phyloP scores from a whole-genome alignment of 108 stramenopile genomes.

The Pseudonitzschia delicatissima region DNA sequence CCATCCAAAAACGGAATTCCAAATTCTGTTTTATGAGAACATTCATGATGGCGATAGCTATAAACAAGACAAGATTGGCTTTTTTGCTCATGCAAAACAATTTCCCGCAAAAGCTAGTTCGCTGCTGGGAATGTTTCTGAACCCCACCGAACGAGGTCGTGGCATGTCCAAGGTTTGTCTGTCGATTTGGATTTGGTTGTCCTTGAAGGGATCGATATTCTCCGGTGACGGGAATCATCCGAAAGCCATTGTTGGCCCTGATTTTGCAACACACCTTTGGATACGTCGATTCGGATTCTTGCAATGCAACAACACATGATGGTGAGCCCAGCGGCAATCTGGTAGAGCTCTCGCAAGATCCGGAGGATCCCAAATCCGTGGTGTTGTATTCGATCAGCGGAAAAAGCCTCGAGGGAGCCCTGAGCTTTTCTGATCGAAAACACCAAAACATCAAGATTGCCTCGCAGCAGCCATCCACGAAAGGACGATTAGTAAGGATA shows the following conservation, averaged over 20 bases:
- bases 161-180: conserved; percentile 43
- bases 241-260: conserved; percentile 42
- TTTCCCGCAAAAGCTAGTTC: conserved; percentile 18
- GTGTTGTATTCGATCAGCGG: conserved; percentile 20
- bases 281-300: conserved; percentile 23
- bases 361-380: conserved; percentile 4
- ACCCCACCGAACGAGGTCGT: conserved; percentile 13
- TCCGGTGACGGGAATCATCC: conserved; percentile 41
- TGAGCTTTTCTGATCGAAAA: conserved; percentile 32
- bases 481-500: conserved; percentile 27
- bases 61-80: conserved; percentile 33
- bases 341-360: conserved; percentile 24
- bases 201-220: conserved; percentile 22
- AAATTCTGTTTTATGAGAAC: conserved; percentile 30
- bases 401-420: conserved; percentile 34
- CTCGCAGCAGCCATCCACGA: conserved; percentile 11
- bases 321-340: conserved; percentile 17
- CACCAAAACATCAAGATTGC: conserved; percentile 32
- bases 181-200: conserved; percentile 38
- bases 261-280: conserved; percentile 43
- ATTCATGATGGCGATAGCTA: neutral
- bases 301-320: neutral
- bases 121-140: conserved; percentile 36
- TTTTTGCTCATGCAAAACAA: conserved; percentile 39
- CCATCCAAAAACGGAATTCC: conserved; percentile 38